Evolutionary conservation across 441 rosid species (phyloP).

Genomic region (Populus hybrid): DNA sequence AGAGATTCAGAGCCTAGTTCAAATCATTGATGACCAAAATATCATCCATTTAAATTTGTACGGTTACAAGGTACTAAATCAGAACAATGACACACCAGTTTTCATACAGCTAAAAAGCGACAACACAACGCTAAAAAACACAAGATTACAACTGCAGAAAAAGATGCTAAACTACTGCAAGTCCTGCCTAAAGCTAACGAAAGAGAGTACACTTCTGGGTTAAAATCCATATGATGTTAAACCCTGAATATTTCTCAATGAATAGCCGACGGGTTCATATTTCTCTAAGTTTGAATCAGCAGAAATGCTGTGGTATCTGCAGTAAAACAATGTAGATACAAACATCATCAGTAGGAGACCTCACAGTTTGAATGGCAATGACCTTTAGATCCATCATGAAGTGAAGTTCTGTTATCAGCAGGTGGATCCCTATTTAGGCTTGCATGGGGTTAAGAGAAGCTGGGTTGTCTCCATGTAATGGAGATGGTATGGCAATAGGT

Average conservation of each 20-base stretch:
- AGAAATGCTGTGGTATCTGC: slow-evolving; percentile 14
- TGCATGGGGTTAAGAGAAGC: slow-evolving; percentile 32
- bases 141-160: slow-evolving; percentile 18
- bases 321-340: slow-evolving; percentile 17
- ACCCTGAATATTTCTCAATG: slow-evolving; percentile 23
- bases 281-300: not conserved
- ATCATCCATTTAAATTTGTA: slow-evolving; percentile 13
- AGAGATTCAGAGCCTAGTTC: not conserved
- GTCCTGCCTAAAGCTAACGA: slow-evolving; percentile 36
- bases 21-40: not conserved
- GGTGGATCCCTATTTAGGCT: slow-evolving; percentile 25
- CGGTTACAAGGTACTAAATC: slow-evolving; percentile 12
- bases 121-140: slow-evolving; percentile 25
- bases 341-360: slow-evolving; percentile 37
- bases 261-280: slow-evolving; percentile 6
- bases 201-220: slow-evolving; percentile 22
- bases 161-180: slow-evolving; percentile 24
- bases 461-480: slow-evolving; percentile 40
- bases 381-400: slow-evolving; percentile 45
- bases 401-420: slow-evolving; percentile 34
- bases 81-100: slow-evolving; percentile 24
- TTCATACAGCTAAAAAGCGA: slow-evolving; percentile 21
- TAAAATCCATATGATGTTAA: slow-evolving; percentile 23
- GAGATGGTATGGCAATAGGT: slow-evolving; percentile 39
- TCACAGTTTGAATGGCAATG: slow-evolving; percentile 44